phyloP scores from a whole-genome alignment of 495 filamentous ascomycete species.

The Astrothelium macrocarpum region DNA sequence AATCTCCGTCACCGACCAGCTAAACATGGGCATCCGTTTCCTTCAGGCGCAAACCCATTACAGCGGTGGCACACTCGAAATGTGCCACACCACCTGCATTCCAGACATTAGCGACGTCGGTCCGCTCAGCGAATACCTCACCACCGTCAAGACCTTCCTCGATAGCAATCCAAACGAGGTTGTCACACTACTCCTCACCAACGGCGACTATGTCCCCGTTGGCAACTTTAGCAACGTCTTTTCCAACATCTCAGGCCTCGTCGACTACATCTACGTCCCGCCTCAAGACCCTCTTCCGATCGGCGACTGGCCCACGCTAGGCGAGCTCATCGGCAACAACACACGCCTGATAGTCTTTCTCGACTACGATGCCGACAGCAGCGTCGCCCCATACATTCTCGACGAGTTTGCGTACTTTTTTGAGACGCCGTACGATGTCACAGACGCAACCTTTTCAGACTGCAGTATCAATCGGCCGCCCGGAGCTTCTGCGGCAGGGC shows the following conservation, averaged over 20 bases:
- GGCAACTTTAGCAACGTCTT: conserved; percentile 20
- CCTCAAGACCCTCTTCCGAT: conserved; percentile 7
- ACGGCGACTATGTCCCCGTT: conserved; percentile 20
- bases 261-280: conserved; percentile 24
- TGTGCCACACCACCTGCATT: conserved; percentile 29
- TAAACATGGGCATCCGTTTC: conserved; percentile 29
- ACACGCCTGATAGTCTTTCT: conserved; percentile 29
- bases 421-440: conserved; percentile 28
- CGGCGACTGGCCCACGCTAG: conserved; percentile 26
- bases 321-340: conserved; percentile 22
- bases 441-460: conserved; percentile 17
- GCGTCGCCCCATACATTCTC: conserved; percentile 26
- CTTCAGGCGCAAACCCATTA: conserved; percentile 30
- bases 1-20: conserved; percentile 24
- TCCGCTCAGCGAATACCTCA: conserved; percentile 22
- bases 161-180: conserved; percentile 29
- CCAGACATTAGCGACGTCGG: conserved; percentile 24
- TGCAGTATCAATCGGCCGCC: conserved; percentile 27
- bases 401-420: conserved; percentile 31
- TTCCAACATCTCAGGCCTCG: conserved; percentile 21
- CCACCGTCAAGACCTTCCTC: conserved; percentile 26
- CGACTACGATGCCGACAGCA: conserved; percentile 16
- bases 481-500: conserved; percentile 12
- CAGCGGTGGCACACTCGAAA: conserved; percentile 7
- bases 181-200: conserved; percentile 30